Percentiles rank a stretch among this genome's conserved stretches.
Conservation (phyloP, 495 filamentous ascomycete species). For the Hypomontagnella monticulosa region DNA sequence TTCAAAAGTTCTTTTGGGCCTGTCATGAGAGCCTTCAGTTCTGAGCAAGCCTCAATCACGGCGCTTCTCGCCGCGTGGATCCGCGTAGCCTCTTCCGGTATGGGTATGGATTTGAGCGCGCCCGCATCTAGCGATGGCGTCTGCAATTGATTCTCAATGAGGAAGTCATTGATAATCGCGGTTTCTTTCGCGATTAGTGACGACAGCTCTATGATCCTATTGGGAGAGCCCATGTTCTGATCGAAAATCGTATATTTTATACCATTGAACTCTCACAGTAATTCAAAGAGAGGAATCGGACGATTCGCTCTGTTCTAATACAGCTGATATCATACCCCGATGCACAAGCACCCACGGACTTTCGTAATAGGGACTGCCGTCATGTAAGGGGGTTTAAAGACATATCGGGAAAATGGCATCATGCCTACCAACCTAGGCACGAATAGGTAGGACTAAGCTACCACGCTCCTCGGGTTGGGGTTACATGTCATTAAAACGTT, state of each 20-base stretch:
- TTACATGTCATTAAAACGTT: too few relatives aligned
- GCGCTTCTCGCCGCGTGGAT: conserved; percentile 7
- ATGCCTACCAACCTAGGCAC: too few relatives aligned
- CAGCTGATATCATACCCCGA: too few relatives aligned
- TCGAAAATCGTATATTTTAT: not conserved
- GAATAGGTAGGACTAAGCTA: too few relatives aligned
- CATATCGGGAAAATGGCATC: too few relatives aligned
- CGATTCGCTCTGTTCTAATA: too few relatives aligned
- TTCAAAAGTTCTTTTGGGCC: conserved; percentile 24
- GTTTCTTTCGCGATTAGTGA: conserved; percentile 27
- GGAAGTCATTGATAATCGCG: conserved; percentile 19
- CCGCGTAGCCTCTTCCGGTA: conserved; percentile 16
- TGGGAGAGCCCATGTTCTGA: conserved; percentile 14
- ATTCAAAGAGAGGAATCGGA: not conserved
- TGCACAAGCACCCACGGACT: too few relatives aligned
- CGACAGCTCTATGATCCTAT: conserved; percentile 32
- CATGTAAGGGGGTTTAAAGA: too few relatives aligned
- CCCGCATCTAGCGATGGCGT: conserved; percentile 29
- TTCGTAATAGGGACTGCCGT: too few relatives aligned
- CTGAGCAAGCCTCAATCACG: conserved; percentile 33
- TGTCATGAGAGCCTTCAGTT: conserved; percentile 27
- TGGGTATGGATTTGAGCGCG: conserved; percentile 24
- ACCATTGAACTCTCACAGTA: not conserved
- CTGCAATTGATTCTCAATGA: conserved; percentile 13
- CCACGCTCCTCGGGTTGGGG: too few relatives aligned